Evolutionary conservation across 176 grass and related monocot genomes (phyloP), one percentile per base, ranked within the genome.

Genomic region (Zoysia pacifica): DNA sequence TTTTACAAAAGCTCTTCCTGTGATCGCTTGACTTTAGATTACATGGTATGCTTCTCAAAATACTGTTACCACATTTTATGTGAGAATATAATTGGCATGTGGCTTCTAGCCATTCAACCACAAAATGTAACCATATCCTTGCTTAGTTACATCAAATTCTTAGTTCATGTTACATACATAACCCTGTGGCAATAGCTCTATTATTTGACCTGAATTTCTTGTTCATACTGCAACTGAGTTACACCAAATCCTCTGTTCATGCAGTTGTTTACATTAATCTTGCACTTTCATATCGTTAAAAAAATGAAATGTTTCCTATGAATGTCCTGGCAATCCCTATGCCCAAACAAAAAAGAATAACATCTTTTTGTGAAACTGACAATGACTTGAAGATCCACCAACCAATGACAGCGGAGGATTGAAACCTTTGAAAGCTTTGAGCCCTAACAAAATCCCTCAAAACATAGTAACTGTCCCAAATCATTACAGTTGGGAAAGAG

Each of bases 1-100:
- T 11, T 4, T n/a, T 43, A 6, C 41, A 58, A 38, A 69, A 80
- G 61, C 42, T 86, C 67, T 85, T 90, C 60, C 45, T 70, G 28
- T 67, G 16, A 11, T 66, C 69, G 38, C 62, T 40, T 42, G 65
- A 70, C 10, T 79, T 74, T 74, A 74, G 35, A 73, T 79, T 74
- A 48, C 5, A 42, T 48, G 41, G 16, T 62, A 36, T 84, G 16
- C 18, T 46, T 70, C 46, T 87, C 50, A 69, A 74, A 73, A 64
- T 53, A 20, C 19, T 76, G 39, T 13, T 18, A 18, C 28, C 65
- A 47, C 48, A 40, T 15, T 66, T 5, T 62, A 53, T 43, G 38
- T 9, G 35, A 20, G 15, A 54, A 5, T 73, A 70, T 20, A 48
- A 74, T 4, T 36, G 20, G 41, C 19, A 5, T 71, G 65, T 6